Evolutionary conservation across 306 rosid species (phyloP).

Genomic region (Cucurbita maxima): DNA sequence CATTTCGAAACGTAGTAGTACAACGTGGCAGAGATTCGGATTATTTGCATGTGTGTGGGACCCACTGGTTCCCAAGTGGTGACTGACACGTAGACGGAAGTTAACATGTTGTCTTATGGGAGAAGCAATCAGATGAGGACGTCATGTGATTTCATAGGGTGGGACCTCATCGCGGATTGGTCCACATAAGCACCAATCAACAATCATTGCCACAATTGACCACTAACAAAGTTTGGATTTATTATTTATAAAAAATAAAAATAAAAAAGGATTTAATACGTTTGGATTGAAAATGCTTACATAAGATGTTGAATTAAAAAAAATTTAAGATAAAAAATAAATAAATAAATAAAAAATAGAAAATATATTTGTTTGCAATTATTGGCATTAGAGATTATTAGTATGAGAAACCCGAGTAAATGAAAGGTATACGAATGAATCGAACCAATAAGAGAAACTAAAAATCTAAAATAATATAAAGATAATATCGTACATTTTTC

Average conservation of each 20-base stretch:
- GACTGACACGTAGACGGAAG: slow-evolving; percentile 13
- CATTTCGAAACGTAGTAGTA: not conserved
- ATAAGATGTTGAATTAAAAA: too few species aligned
- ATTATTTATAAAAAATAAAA: too few species aligned
- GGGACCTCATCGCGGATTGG: not conserved
- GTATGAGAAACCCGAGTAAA: too few species aligned
- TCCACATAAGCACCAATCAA: not conserved
- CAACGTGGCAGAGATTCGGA: slow-evolving; percentile 19
- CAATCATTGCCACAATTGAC: not conserved
- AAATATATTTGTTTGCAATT: too few species aligned
- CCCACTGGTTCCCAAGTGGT: not conserved
- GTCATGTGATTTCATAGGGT: not conserved
- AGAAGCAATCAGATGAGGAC: not conserved
- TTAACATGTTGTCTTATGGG: not conserved
- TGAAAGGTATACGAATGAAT: too few species aligned
- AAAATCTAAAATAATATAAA: too few species aligned
- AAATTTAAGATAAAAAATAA: too few species aligned
- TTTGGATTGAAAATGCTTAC: not conserved
- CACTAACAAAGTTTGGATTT: not conserved
- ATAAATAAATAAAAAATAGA: too few species aligned
- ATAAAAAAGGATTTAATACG: too few species aligned
- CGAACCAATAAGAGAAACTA: too few species aligned
- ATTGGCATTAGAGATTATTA: too few species aligned
- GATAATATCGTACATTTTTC: too few species aligned
- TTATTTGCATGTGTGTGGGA: slow-evolving; percentile 22